Percentiles rank a stretch among this genome's conserved stretches.
Evolutionary conservation across 2,329 filamentous ascomycete genomes (phyloP).

Genomic region (Leptographium procerum): DNA sequence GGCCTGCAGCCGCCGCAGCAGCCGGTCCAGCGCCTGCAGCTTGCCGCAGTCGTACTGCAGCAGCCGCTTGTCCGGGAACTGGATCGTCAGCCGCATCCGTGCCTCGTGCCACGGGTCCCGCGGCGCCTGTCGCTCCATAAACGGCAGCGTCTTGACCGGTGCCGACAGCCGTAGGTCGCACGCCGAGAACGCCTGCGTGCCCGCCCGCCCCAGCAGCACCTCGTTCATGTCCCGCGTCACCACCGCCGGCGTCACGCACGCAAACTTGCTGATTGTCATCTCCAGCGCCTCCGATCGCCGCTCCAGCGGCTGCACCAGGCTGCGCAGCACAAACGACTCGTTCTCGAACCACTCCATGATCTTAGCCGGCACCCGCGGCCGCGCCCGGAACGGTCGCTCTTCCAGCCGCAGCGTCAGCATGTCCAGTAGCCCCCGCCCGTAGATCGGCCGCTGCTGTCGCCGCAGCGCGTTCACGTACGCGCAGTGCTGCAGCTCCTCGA

Average conservation of each 20-base stretch:
- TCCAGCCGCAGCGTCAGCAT: constrained; percentile 55
- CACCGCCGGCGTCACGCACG: constrained; percentile 82
- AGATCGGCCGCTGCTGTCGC: constrained; percentile 69
- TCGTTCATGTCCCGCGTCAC: constrained; percentile 67
- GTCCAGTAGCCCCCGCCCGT: constrained; percentile 68
- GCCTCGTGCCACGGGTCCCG: constrained; percentile 86
- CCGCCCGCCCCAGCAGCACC: constrained; percentile 51
- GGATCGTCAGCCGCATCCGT: constrained; percentile 84
- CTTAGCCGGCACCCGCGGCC: constrained; percentile 48
- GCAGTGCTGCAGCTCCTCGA: constrained; percentile 69
- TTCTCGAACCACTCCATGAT: constrained; percentile 66
- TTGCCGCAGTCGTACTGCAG: constrained; percentile 97
- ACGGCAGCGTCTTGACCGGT: constrained; percentile 43
- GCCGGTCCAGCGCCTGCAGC: constrained; percentile 74
- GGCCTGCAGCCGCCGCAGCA: constrained; percentile 76
- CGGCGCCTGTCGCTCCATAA: constrained; percentile 42
- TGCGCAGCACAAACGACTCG: constrained; percentile 50
- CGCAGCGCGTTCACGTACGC: constrained; percentile 73
- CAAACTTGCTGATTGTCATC: constrained; percentile 72
- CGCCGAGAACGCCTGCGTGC: constrained; percentile 45
- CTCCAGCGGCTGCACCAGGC: constrained; percentile 63
- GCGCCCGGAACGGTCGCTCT: constrained; percentile 45
- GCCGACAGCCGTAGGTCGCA: constrained; percentile 45
- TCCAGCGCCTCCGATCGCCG: constrained; percentile 64
- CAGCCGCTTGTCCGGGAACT: constrained; percentile 93